Base-by-base conservation (phyloP, 1,139 yeast species). In the Kurtzmaniella quercitrusa region DNA sequence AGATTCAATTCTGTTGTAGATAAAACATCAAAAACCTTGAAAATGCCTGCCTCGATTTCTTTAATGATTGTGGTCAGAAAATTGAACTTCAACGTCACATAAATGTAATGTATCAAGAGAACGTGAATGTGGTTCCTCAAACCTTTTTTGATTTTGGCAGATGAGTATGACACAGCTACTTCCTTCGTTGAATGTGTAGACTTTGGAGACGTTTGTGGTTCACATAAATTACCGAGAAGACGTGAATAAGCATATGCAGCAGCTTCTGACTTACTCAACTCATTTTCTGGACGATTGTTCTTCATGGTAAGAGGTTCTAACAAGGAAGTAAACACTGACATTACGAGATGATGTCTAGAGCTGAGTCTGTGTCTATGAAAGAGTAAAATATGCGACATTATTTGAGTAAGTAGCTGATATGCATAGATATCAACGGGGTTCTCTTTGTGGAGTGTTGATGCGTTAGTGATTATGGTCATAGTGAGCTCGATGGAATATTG, bases 311-410 rank as follows among this genome's bases (percentile, higher is more conserved):
- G 56, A 1, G 70, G 62, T 37, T 65, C 72, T 55, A 89, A 59
- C 40, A 83, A 63, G 1, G 75, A 59, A 12, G 73, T 66, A 44
- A 84, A 69, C 0, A 75, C 60, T 3, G 70, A 58, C 15, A 79
- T 66, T 2, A 89, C 52, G 37, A 89, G 55, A 57, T 89, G 96
- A 54, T 86, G 82, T 57, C 97, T 79, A 27, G 85, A 80, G 0
- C 82, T 69, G 27, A 89, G 65, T 54, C 91, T 78, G 57, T 69
- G 79, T 44, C 96, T 75, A 52, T 89, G 94, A 56, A 77, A 76
- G 21, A 87, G 65, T 11, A 90, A 60, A 2, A 85, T 63, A 27
- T 68, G 72, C 0, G 91, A 80, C 25, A 81, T 51, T 0, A 75
- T 60, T 45, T 74, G 77, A 1, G 79, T 65, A 2, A 74, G 49